These are phyloP conservation scores for Hypoxylon intermedium DNA, from an alignment of 495 filamentous ascomycete genomes.

Conservation along the genomic window DNA sequence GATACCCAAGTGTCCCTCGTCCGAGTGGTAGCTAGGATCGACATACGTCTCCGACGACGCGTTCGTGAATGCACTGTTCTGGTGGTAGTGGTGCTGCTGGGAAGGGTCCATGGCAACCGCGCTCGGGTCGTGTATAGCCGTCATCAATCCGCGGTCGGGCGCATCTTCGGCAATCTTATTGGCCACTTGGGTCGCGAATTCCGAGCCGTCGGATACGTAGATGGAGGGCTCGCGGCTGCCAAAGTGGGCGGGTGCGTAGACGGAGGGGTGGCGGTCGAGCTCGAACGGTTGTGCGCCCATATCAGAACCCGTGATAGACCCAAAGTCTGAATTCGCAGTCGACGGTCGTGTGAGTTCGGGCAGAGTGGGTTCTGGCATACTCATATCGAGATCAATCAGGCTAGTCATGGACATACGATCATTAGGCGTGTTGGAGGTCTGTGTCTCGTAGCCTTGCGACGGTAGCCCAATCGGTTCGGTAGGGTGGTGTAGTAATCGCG, in stretches of 20 bases:
- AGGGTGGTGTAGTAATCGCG: conserved; percentile 56
- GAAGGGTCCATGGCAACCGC: not conserved
- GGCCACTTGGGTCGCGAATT: conserved; percentile 44
- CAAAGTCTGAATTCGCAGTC: conserved; percentile 62
- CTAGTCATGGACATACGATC: conserved; percentile 55
- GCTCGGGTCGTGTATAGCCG: not conserved
- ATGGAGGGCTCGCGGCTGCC: conserved; percentile 56
- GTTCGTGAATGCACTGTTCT: conserved; percentile 25
- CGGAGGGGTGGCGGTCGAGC: conserved; percentile 60
- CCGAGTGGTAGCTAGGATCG: conserved; percentile 9
- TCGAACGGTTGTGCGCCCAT: conserved; percentile 60
- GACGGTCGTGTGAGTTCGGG: conserved; percentile 55
- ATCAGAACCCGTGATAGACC: conserved; percentile 54
- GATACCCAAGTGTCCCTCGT: not conserved
- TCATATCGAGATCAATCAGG: conserved; percentile 61
- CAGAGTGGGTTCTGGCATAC: conserved; percentile 46
- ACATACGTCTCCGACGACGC: conserved; percentile 29
- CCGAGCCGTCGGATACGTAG: conserved; percentile 59
- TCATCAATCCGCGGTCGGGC: conserved; percentile 1
- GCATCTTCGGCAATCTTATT: conserved; percentile 44
- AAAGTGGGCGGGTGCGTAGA: conserved; percentile 50
- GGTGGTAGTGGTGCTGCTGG: conserved; percentile 34
- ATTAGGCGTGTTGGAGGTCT: conserved; percentile 17
- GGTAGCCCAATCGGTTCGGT: conserved; percentile 56
- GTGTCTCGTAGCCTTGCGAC: conserved; percentile 50